Conservation (phyloP, 257 asterid species). For the Ballota nigra region DNA sequence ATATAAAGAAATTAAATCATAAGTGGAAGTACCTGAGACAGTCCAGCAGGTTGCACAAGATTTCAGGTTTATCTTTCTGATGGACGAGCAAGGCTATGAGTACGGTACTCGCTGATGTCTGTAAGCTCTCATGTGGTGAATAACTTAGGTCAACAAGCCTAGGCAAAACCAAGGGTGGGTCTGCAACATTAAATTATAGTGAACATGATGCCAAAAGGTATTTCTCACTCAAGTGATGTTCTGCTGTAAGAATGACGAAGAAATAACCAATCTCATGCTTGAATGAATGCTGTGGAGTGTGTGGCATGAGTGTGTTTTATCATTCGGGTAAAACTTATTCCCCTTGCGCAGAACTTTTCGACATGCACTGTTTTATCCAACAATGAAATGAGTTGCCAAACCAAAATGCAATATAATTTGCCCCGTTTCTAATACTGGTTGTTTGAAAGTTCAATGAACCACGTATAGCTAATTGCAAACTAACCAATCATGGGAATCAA, state of each 20-base stretch:
- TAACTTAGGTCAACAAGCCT: conserved; percentile 57
- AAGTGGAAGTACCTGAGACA: conserved; percentile 55
- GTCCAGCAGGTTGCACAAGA: conserved; percentile 76
- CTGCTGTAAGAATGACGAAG: background rate
- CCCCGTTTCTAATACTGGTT: background rate
- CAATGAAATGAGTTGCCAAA: background rate
- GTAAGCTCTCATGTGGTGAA: conserved; percentile 44
- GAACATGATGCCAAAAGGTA: conserved; percentile 14
- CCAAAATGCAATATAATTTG: background rate
- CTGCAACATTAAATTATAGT: conserved; percentile 47
- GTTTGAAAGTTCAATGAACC: background rate
- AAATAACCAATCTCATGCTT: background rate
- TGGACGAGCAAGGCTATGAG: conserved; percentile 58
- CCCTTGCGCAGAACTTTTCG: background rate
- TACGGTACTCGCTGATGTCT: conserved; percentile 41
- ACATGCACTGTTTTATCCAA: background rate
- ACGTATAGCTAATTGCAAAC: conserved; percentile 29
- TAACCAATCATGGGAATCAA: conserved; percentile 71
- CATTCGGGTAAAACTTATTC: background rate
- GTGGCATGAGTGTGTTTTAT: background rate
- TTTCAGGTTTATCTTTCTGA: conserved; percentile 62
- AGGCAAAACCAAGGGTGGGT: conserved; percentile 60
- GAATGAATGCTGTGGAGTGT: background rate
- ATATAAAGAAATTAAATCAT: background rate
- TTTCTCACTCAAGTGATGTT: conserved; percentile 6